Conservation (phyloP, 1,284 basidiomycete species). For the Papiliotrema nemorosa region DNA sequence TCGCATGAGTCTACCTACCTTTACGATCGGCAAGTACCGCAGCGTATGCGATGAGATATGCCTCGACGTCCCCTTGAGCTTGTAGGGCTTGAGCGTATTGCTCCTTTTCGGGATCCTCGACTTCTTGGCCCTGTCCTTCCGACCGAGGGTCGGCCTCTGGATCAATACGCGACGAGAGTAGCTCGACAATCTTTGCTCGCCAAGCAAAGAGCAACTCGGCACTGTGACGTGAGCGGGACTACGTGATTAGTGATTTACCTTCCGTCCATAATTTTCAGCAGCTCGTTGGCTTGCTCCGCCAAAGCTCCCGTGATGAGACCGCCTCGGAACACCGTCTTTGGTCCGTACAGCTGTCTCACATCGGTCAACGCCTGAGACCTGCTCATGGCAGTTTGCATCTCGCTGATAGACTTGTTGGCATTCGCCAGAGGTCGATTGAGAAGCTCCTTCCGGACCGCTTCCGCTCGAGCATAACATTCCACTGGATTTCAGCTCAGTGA, state of each 20-base stretch:
- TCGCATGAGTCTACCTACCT: constrained; percentile 16
- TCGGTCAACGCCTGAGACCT: constrained; percentile 8
- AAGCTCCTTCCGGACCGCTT: constrained; percentile 36
- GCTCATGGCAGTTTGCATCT: constrained; percentile 10
- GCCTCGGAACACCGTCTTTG: constrained; percentile 14
- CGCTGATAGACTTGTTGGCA: constrained; percentile 22
- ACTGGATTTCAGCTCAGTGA: constrained; percentile 13
- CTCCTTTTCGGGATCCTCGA: constrained; percentile 42
- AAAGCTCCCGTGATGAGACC: constrained; percentile 24
- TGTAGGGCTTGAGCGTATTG: constrained; percentile 43
- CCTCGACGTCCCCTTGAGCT: constrained; percentile 46
- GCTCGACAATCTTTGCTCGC: constrained; percentile 36
- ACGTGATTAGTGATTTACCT: constrained; percentile 24
- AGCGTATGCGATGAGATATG: constrained; percentile 43
- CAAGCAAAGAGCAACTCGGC: constrained; percentile 41
- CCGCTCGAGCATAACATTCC: constrained; percentile 32
- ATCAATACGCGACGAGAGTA: constrained; percentile 35
- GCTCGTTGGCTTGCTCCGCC: constrained; percentile 24
- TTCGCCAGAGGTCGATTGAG: constrained; percentile 28
- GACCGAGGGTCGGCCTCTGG: constrained; percentile 16
- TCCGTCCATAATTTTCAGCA: constrained; percentile 42
- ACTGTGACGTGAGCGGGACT: constrained; percentile 11
- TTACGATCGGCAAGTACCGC: constrained; percentile 43
- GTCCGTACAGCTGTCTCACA: constrained; percentile 26
- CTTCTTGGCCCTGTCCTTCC: constrained; percentile 21